Evolutionary conservation across 257 asterid genomes (phyloP), one percentile per base, ranked within the genome.

Genomic region (Capsicum chinense): DNA sequence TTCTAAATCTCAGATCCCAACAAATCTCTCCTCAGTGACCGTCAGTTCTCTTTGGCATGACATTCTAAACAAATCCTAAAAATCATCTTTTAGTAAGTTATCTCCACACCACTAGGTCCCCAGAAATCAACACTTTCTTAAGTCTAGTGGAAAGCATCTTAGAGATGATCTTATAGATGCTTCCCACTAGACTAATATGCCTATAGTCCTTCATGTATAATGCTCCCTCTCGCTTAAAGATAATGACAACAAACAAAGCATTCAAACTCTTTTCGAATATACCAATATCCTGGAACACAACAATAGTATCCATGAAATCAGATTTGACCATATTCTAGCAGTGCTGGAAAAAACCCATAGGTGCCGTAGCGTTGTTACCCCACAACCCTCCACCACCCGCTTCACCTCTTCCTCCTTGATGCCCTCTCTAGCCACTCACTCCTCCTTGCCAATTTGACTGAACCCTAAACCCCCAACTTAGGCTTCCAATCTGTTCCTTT

Each of bases 1-100:
- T 67, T 67, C 74, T 14, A 67, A 67, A 67, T 67, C 74, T 35
- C 9, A 35, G 19, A 67, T 67, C 74, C 74, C 74, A 35, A 67
- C 35, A 14, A 35, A 3, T 67, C 2, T 67, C 74, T 35, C 19
- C 74, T 37, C 50, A 3, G 6, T 13, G 17, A 35, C 9, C 47
- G 15, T 35, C 21, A 14, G 0, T 14, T 67, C 19, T 67, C 19
- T 21, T 35, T 67, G 74, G 9, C 50, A 3, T 35, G 74, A 35
- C 50, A 67, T 67, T 67, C 19, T 35, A 13, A 67, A 35, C 74
- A 67, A 67, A 67, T 37, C 14, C 74, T 14, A 50, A 37, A 67
- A 17, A 67, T 67, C 21, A 67, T 35, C 50, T 67, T 67, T 66
- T 10, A 6, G n/a, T 66, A 5, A 66, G 19, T 66, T 33, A 66